phyloP scores from a whole-genome alignment of 192 early-diverging fungal species.

The Rhizoclosmatium globosum region DNA sequence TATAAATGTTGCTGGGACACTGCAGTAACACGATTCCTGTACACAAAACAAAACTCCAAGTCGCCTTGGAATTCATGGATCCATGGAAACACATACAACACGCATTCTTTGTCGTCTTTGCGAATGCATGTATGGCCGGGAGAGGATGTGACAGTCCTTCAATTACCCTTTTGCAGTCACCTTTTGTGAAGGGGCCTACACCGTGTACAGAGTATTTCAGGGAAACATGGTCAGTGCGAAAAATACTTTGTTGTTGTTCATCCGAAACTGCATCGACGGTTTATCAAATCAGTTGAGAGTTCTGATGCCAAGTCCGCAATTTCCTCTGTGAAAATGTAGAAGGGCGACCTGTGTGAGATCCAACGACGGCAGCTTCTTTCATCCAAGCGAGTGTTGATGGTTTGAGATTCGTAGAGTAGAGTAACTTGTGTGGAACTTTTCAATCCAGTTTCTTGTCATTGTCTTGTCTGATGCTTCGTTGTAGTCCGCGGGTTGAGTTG shows the following conservation, averaged over 20 bases:
- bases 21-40: slow-evolving; percentile 12
- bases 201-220: slow-evolving; percentile 14
- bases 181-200: slow-evolving; percentile 6
- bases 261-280: neutral
- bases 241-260: neutral
- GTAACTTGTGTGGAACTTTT: neutral
- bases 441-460: neutral
- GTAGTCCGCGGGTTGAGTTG: slow-evolving; percentile 9
- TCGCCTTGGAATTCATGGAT: neutral
- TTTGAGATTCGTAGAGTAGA: neutral
- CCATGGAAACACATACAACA: slow-evolving; percentile 18
- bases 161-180: neutral
- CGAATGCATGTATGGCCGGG: slow-evolving; percentile 13
- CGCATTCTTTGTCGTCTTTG: neutral
- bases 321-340: slow-evolving; percentile 12
- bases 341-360: neutral
- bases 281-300: neutral
- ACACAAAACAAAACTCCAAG: slow-evolving; percentile 24
- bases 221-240: slow-evolving; percentile 2
- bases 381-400: slow-evolving; percentile 6
- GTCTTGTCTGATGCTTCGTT: neutral
- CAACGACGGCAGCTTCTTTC: slow-evolving; percentile 3
- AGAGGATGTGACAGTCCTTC: neutral
- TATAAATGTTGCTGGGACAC: slow-evolving; percentile 15
- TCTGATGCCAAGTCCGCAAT: neutral